Percentiles rank a stretch among this genome's conserved stretches.
These are phyloP conservation scores for Rhodocollybia butyracea DNA, from an alignment of 768 basidiomycete species.

Conservation along the genomic window DNA sequence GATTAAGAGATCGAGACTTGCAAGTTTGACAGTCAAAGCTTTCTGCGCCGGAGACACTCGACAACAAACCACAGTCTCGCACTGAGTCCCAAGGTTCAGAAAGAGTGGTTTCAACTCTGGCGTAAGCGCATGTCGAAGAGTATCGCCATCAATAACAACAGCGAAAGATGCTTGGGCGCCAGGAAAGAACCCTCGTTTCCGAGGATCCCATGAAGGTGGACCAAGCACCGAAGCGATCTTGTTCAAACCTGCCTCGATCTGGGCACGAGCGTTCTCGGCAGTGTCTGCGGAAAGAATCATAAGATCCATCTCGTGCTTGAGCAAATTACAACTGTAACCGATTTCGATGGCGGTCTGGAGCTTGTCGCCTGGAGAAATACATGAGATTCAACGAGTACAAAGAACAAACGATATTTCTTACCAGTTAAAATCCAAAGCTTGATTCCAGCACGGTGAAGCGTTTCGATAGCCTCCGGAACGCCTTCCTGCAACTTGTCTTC, in stretches of 20 bases:
- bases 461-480: conserved; percentile 94
- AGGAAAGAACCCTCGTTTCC: conserved; percentile 66
- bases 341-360: conserved; percentile 98
- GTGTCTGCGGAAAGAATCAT: conserved; percentile 94
- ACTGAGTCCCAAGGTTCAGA: conserved; percentile 90
- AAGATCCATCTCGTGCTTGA: conserved; percentile 92
- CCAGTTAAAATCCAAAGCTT: conserved; percentile 98
- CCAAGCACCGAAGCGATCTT: conserved; percentile 89
- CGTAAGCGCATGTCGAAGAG: conserved; percentile 76
- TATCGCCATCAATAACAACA: conserved; percentile 95
- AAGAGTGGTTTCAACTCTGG: conserved; percentile 81
- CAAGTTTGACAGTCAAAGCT: conserved; percentile 92
- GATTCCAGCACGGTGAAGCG: conserved; percentile 88
- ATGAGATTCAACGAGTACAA: background rate
- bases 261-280: conserved; percentile 67
- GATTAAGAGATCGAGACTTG: conserved; percentile 23
- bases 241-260: conserved; percentile 91
- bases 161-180: conserved; percentile 76
- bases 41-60: conserved; percentile 98
- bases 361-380: conserved; percentile 70
- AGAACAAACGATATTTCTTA: conserved; percentile 23
- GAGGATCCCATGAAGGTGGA: conserved; percentile 60
- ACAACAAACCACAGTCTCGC: conserved; percentile 97
- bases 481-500: conserved; percentile 98
- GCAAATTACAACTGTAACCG: conserved; percentile 91